Evolutionary conservation across 306 rosid genomes (phyloP), one percentile per base, ranked within the genome.

Genomic region (Malus fusca): DNA sequence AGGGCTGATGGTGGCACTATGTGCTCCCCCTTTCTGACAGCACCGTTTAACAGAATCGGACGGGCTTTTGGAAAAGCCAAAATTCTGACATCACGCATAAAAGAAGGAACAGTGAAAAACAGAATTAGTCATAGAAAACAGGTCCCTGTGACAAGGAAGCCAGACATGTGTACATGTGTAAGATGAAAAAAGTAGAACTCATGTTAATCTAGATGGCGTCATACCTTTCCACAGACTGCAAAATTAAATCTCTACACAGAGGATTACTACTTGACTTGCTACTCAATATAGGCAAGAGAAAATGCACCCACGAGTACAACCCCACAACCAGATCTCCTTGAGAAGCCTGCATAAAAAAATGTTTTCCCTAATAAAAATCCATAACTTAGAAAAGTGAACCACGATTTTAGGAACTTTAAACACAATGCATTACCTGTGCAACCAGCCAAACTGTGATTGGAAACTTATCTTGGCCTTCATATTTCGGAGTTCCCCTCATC

Each of bases 391-490:
- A 37, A 26, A 25, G 13, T 1, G 1, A 18, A 25, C 5, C 61
- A 19, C 0, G 7, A 12, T 25, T 28, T 12, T 21, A 64, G 11
- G 21, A 70, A 70, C 23, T 51, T 40, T 58, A 65, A 25, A 10
- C 52, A 8, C 68, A 63, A 4, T 6, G 11, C n/a, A 55, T 81
- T 72, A 94, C 98, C 90, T 94, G 98, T 78, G 87, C 75, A 69
- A 85, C 73, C 88, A 90, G 83, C 97, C 98, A 91, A 37, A 82
- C 85, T 75, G 73, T 84, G 73, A 91, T 83, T 68, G 91, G 82
- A 82, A 94, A 94, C 84, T 88, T 91, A 83, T 93, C 98, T 75
- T 88, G 97, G 72, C 96, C 98, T 87, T 88, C 95, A 84, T 91
- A 90, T 77, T 91, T 91, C 2, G 82, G 26, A 79, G 77, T 86